Base-by-base conservation (phyloP, 164 flowering plant genomes). In the Vitis amurensis region DNA sequence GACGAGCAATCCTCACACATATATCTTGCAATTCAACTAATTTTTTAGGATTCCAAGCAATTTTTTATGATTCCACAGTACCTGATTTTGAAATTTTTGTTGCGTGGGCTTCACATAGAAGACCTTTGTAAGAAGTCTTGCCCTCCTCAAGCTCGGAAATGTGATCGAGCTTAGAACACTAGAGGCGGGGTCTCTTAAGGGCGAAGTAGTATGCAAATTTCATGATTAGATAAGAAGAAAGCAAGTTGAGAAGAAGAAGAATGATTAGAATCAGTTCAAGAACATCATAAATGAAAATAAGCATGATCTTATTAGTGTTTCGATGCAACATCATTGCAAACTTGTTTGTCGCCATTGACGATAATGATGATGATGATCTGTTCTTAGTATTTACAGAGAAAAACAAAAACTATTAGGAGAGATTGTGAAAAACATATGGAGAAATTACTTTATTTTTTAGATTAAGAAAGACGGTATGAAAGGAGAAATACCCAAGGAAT, bases 1-100 rank as follows among this genome's bases (percentile, higher is more conserved):
- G 93, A 78, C 60, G 80, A 88, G 90, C 97, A 94, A 77, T 88
- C 93, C 80, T 84, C 92, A 55, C 98, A 92, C 89, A 91, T 73
- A 91, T 73, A 64, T 80, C 80, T 23, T 72, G 69, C 11, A 84
- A 79, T 73, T 83, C 89, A 1, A 77, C 89, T 23, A 23, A 23
- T 23, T 23, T 23, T 23, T 23, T 0, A 23, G 27, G 27, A 23
- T 23, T 23, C 27, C 2, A 23, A 23, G 27, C 66, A 95, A 73
- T 61, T 79, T 85, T 27, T 75, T 95, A 17, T 17, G 98, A 68
- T 75, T 84, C 0, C 67, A 68, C 96, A 90, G 68, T 73, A 93
- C 2, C 88, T 81, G 90, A 68, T 47, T 70, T 81, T 50, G 96
- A 92, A 79, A 92, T 80, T 90, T 95, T 97, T 13, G 50, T 19